Evolutionary conservation across 2,329 filamentous ascomycete species (phyloP), one percentile per base, ranked within the genome.

Genomic region (Bimuria novae-zelandiae): DNA sequence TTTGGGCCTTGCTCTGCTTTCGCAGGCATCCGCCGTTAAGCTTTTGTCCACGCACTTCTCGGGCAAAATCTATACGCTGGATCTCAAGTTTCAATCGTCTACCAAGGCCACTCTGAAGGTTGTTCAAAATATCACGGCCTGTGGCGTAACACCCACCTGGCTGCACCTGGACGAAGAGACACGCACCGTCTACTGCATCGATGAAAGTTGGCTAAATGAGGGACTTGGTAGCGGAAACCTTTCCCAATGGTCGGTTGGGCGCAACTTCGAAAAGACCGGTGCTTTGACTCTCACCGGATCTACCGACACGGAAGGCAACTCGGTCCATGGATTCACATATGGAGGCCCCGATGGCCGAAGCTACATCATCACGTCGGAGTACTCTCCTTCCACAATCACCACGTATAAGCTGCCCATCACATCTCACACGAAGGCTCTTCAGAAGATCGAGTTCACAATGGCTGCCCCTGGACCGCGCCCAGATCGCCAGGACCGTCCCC

Each of bases 401-500:
- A 74, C 68, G 3, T 73, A 69, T 60, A 72, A 71, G 55, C 60
- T 74, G 23, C 71, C 71, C 1, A 57, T 74, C 47, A 47, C 44
- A 17, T 65, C 33, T 29, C 61, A 60, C 19, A 62, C 61, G 14
- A 60, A 64, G 44, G 60, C 67, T 7, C 59, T 69, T 1, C 67
- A 71, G 43, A 62, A 64, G 7, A 19, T 72, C 17, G 67, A 68
- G 44, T 71, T 64, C 35, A 69, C 61, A 2, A 67, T 69, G 64
- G 44, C 55, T 33, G 60, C 60, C 5, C 73, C 74, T 0, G 80
- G 81, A 0, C 74, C 80, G 10, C 71, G 75, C 40, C 69, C 78
- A 4, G 66, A 61, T 25, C 78, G 82, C n/a, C 83, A 85, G 64
- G 78, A 84, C 51, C 77, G 75, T 4, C 75, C 82, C 5, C 82